A percentile compares a stretch with the other conserved stretches of the same genome.
Evolutionary conservation across 306 rosid genomes (phyloP).

Genomic region (Phaseolus lunatus): DNA sequence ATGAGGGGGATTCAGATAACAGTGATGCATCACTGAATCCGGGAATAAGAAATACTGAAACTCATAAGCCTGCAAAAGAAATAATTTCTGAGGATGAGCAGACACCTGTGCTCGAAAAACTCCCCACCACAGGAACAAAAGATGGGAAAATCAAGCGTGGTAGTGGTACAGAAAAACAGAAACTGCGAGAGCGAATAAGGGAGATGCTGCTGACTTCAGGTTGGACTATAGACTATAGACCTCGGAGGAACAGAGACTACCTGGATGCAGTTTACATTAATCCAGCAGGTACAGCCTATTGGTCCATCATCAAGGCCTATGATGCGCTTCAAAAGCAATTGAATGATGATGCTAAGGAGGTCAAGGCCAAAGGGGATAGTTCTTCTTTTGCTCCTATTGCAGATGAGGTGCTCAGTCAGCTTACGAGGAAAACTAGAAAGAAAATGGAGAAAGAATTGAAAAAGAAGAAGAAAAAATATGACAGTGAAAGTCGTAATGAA

Average conservation of each 20-base stretch:
- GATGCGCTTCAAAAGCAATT: conserved; percentile 93
- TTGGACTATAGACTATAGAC: conserved; percentile 95
- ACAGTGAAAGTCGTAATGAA: conserved; percentile 61
- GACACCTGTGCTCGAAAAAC: conserved; percentile 66
- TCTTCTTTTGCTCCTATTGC: conserved; percentile 76
- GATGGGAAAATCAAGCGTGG: conserved; percentile 88
- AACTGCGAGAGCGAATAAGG: conserved; percentile 83
- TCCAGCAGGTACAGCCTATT: conserved; percentile 90
- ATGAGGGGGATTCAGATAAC: conserved; percentile 69
- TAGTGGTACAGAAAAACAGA: conserved; percentile 96
- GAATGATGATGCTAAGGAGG: conserved; percentile 63
- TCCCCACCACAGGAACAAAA: conserved; percentile 52
- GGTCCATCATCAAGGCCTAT: conserved; percentile 98
- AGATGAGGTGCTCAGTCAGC: conserved; percentile 84
- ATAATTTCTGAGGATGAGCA: conserved; percentile 58
- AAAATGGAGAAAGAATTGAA: conserved; percentile 90
- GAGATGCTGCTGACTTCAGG: conserved; percentile 87
- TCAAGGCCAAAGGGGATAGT: conserved; percentile 60
- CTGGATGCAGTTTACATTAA: conserved; percentile 96
- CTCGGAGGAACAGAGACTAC: conserved; percentile 95
- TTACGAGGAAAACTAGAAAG: conserved; percentile 94
- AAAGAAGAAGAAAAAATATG: conserved; percentile 58
- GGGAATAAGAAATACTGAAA: conserved; percentile 56
- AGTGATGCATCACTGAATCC: conserved; percentile 71
- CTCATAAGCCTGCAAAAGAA: conserved; percentile 59